A percentile compares a stretch with the other conserved stretches of the same genome.
These are phyloP conservation scores for Fusarium oligoseptatum DNA, from an alignment of 2,329 filamentous ascomycete genomes.

Conservation along the genomic window DNA sequence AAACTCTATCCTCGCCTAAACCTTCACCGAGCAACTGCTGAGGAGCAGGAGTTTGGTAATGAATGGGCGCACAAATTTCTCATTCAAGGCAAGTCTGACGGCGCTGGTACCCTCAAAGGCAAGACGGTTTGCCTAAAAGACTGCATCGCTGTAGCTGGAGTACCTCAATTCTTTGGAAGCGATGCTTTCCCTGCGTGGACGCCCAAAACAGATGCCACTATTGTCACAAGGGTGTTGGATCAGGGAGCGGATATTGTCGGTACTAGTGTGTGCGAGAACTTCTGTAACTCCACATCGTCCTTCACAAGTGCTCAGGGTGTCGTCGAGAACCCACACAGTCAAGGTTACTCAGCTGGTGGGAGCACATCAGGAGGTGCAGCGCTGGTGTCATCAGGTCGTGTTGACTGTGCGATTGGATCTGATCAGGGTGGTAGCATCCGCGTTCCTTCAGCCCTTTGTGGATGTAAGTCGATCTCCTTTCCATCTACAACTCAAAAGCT, in stretches of 20 bases:
- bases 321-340: slow-evolving; percentile 59
- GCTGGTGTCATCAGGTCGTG: slow-evolving; percentile 58
- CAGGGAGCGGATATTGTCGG: slow-evolving; percentile 64
- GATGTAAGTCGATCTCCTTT: slow-evolving; percentile 35
- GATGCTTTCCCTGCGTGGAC: slow-evolving; percentile 64
- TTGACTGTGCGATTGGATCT: slow-evolving; percentile 62
- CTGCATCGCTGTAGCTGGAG: slow-evolving; percentile 65
- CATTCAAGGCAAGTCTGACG: slow-evolving; percentile 52
- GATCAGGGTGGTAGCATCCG: slow-evolving; percentile 63
- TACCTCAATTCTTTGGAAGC: slow-evolving; percentile 66
- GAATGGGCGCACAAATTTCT: slow-evolving; percentile 66
- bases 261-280: slow-evolving; percentile 67
- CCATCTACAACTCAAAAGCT: no score
- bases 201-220: slow-evolving; percentile 65
- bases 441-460: slow-evolving; percentile 57
- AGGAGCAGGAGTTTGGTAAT: slow-evolving; percentile 60
- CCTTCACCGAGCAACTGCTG: slow-evolving; percentile 54
- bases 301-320: slow-evolving; percentile 61
- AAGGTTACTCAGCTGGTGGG: slow-evolving; percentile 63
- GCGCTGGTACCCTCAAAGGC: slow-evolving; percentile 48
- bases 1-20: slow-evolving; percentile 60
- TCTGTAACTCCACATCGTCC: slow-evolving; percentile 62
- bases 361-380: slow-evolving; percentile 63
- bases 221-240: slow-evolving; percentile 64
- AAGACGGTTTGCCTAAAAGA: slow-evolving; percentile 67